Percentiles rank a stretch among this genome's conserved stretches.
These are phyloP conservation scores for Phytophthora fragariae DNA, from an alignment of 352 stramenopile species.

Conservation along the genomic window DNA sequence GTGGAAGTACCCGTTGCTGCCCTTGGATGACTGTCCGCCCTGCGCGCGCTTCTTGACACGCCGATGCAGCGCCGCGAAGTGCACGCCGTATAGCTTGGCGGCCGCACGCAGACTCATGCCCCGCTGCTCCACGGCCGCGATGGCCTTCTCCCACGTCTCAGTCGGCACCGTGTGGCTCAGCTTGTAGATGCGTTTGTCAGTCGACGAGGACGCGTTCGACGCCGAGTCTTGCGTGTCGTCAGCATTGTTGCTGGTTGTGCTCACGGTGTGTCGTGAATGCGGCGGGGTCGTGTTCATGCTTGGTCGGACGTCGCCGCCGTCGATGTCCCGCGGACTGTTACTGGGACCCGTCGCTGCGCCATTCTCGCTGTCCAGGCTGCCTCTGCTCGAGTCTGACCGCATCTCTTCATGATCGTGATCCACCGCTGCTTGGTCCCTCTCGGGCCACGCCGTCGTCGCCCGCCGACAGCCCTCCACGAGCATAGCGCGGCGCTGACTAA, in stretches of 20 bases:
- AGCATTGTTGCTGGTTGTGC: constrained; percentile 11
- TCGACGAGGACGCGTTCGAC: constrained; percentile 23
- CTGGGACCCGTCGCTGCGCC: constrained; percentile 2
- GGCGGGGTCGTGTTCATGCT: neutral
- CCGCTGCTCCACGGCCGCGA: constrained; percentile 60
- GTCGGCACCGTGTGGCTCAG: constrained; percentile 64
- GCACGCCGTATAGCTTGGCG: constrained; percentile 57
- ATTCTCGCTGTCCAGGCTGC: constrained; percentile 10
- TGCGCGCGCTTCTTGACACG: constrained; percentile 66
- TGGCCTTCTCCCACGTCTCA: constrained; percentile 68
- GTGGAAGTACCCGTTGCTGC: constrained; percentile 49
- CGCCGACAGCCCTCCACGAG: constrained; percentile 20
- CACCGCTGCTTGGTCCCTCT: neutral
- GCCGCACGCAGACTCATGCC: constrained; percentile 66
- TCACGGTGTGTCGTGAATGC: neutral
- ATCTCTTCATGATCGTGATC: constrained; percentile 12
- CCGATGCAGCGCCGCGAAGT: constrained; percentile 65
- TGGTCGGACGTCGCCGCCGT: constrained; percentile 1
- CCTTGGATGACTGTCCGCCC: constrained; percentile 16
- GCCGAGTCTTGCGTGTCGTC: constrained; percentile 24
- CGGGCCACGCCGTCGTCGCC: neutral
- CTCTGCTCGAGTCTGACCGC: constrained; percentile 6
- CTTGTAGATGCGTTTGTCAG: constrained; percentile 52
- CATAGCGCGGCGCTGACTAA: constrained; percentile 10
- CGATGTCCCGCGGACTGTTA: neutral